phyloP scores from a whole-genome alignment of 2,329 filamentous ascomycete species.

The Nothomitra cinnamomea region DNA sequence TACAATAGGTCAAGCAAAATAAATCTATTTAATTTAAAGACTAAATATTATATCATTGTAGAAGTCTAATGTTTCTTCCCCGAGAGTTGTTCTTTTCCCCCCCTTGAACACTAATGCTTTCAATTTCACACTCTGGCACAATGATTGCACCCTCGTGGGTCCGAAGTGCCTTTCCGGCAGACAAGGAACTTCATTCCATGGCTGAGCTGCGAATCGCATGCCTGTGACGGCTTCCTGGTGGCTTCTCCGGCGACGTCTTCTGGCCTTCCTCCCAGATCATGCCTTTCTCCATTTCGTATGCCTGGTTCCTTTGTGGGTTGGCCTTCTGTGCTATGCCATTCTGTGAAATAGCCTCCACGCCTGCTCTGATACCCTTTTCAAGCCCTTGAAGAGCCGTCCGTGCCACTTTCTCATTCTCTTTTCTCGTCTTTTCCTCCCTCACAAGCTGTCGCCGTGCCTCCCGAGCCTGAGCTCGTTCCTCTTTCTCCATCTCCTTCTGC shows the following conservation, averaged over 20 bases:
- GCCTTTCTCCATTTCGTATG: background rate
- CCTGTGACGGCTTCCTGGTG: background rate
- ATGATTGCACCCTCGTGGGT: background rate
- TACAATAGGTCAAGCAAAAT: background rate
- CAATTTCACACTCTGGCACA: background rate
- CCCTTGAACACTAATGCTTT: background rate
- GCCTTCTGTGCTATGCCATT: background rate
- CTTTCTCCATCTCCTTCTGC: background rate
- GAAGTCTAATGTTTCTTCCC: background rate
- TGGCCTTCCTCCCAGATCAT: background rate
- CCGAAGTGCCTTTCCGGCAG: background rate
- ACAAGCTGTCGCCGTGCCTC: background rate
- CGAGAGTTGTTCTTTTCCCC: background rate
- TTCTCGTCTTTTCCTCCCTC: background rate
- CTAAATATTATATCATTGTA: background rate
- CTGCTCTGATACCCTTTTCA: too few species aligned
- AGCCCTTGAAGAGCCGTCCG: too few species aligned
- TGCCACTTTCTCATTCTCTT: background rate
- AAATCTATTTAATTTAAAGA: background rate
- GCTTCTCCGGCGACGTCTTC: background rate
- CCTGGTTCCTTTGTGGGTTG: background rate
- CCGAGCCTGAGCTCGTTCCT: background rate
- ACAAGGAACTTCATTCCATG: background rate
- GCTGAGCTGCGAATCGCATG: background rate
- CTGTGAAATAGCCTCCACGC: background rate